A percentile compares a stretch with the other conserved stretches of the same genome.
Evolutionary conservation across 768 basidiomycete genomes (phyloP).

Genomic region (Dictyophora rubrovolvata): DNA sequence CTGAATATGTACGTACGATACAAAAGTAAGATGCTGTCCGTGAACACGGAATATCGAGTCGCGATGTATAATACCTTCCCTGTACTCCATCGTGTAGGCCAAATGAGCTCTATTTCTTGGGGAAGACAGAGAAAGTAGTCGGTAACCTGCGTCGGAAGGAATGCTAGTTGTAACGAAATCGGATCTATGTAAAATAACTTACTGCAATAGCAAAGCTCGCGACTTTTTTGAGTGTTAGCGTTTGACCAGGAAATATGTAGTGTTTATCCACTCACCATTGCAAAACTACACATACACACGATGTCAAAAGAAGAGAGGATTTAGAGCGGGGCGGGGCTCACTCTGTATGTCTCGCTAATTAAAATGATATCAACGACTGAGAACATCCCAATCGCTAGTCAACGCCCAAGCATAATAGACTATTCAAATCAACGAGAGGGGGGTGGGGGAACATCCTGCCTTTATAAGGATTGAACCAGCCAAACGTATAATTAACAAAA

Average conservation of each 20-base stretch:
- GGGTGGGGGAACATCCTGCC: too few relatives aligned
- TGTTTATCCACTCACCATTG: not conserved
- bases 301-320: too few relatives aligned
- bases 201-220: not conserved
- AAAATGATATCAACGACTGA: not conserved
- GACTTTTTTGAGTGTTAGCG: not conserved
- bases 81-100: constrained; percentile 4
- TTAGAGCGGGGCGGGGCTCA: not conserved
- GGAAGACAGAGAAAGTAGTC: constrained; percentile 9
- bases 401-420: too few relatives aligned
- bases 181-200: too few relatives aligned
- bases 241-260: not conserved
- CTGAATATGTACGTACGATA: not conserved
- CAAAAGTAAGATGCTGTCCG: not conserved
- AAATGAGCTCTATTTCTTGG: constrained; percentile 4
- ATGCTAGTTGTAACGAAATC: too few relatives aligned
- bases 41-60: not conserved
- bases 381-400: not conserved
- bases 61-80: constrained; percentile 3
- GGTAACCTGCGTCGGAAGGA: not conserved
- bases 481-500: too few relatives aligned
- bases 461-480: too few relatives aligned
- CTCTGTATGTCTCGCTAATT: not conserved
- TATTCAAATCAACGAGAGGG: too few relatives aligned
- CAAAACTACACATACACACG: not conserved